phyloP scores from a whole-genome alignment of 768 basidiomycete genomes.

The Boletellus emodensis region DNA sequence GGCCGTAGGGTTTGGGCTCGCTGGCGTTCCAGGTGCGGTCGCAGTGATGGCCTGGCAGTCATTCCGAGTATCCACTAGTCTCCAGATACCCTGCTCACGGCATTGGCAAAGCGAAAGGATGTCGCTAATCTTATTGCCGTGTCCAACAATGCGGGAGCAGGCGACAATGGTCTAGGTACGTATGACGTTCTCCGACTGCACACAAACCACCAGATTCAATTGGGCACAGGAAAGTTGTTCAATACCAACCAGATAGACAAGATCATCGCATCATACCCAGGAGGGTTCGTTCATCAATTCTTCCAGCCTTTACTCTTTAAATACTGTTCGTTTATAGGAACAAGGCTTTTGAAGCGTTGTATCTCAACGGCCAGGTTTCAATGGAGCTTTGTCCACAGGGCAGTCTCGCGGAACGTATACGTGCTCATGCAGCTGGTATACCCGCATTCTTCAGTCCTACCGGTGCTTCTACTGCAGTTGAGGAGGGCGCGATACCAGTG shows the following conservation, averaged over 20 bases:
- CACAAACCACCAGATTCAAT: not conserved
- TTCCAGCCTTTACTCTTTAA: not conserved
- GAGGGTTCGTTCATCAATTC: conserved; percentile 49
- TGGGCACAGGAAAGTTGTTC: conserved; percentile 60
- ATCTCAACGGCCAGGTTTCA: conserved; percentile 75
- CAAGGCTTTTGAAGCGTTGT: conserved; percentile 79
- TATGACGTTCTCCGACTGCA: not conserved
- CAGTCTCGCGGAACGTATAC: conserved; percentile 82
- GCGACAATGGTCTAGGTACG: conserved; percentile 66
- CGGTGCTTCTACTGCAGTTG: conserved; percentile 80
- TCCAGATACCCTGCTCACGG: conserved; percentile 76
- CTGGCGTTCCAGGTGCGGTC: conserved; percentile 75
- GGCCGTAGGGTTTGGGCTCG: conserved; percentile 75
- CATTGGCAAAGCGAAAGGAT: conserved; percentile 69
- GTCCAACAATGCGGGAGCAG: conserved; percentile 83
- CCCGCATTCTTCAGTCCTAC: conserved; percentile 94
- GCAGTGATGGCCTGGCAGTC: not conserved
- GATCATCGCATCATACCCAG: conserved; percentile 87
- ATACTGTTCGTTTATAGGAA: conserved; percentile 49
- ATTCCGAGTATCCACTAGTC: not conserved
- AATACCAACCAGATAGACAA: conserved; percentile 74
- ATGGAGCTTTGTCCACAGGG: conserved; percentile 91
- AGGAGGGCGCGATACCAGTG: conserved; percentile 74
- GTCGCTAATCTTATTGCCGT: conserved; percentile 76
- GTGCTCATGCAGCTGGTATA: conserved; percentile 86